Conservation (phyloP, 2,329 filamentous ascomycete genomes). For the Fusarium temperatum region DNA sequence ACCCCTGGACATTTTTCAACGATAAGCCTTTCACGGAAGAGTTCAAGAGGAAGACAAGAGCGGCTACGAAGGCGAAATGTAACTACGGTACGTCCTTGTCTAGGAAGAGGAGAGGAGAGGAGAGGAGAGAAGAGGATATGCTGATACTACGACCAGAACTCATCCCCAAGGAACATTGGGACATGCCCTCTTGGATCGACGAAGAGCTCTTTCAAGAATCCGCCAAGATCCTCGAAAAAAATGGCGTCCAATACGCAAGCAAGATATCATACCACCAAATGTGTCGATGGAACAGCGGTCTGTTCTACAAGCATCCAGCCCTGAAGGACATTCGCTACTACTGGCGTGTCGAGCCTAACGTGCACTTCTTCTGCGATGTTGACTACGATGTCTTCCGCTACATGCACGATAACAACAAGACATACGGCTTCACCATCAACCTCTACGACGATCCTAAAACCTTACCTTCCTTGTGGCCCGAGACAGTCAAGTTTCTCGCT, state of each 20-base stretch:
- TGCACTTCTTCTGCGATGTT: conserved; percentile 98
- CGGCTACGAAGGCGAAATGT: conserved; percentile 87
- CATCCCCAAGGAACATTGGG: conserved; percentile 96
- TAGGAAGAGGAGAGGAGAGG: neutral
- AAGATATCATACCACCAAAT: conserved; percentile 96
- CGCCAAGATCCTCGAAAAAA: conserved; percentile 80
- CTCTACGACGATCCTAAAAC: conserved; percentile 92
- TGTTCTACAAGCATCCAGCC: conserved; percentile 97
- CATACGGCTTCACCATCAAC: conserved; percentile 98
- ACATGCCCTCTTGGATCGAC: conserved; percentile 91
- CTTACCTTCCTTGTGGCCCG: conserved; percentile 92
- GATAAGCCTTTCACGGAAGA: conserved; percentile 92
- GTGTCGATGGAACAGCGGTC: conserved; percentile 98
- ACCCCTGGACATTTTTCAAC: conserved; percentile 99
- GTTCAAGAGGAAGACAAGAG: conserved; percentile 85
- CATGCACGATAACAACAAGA: conserved; percentile 98
- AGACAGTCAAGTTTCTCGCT: conserved; percentile 88
- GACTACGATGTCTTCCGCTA: conserved; percentile 99
- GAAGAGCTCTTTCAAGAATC: conserved; percentile 86
- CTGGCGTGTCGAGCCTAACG: conserved; percentile 98
- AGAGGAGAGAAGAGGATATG: neutral
- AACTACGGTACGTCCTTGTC: conserved; percentile 72
- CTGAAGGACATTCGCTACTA: conserved; percentile 87
- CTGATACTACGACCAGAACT: conserved; percentile 65
- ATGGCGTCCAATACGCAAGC: conserved; percentile 89